A percentile compares a stretch with the other conserved stretches of the same genome.
Evolutionary conservation across 1,284 basidiomycete species (phyloP).

Genomic region (Gomphus bonarii): DNA sequence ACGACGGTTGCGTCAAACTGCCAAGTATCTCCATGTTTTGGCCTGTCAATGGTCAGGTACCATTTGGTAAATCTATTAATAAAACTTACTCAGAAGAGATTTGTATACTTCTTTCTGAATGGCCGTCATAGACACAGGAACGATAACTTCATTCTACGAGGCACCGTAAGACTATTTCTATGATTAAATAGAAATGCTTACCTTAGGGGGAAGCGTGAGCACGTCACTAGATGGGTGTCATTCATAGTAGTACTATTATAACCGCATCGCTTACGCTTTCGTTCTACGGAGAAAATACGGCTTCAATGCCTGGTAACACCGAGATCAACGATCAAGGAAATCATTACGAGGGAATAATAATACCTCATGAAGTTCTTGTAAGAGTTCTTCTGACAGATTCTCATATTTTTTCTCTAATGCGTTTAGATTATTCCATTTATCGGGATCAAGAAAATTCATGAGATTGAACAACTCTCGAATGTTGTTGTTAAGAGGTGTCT

Average conservation of each 20-base stretch:
- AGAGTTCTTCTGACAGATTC: slow-evolving; percentile 66
- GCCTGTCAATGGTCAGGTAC: slow-evolving; percentile 29
- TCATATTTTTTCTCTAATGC: slow-evolving; percentile 62
- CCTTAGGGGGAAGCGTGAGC: slow-evolving; percentile 85
- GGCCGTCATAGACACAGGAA: slow-evolving; percentile 83
- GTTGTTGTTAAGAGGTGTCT: slow-evolving; percentile 97
- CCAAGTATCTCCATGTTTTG: slow-evolving; percentile 60
- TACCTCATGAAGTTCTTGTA: slow-evolving; percentile 67
- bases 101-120: slow-evolving; percentile 88
- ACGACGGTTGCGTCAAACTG: slow-evolving; percentile 36
- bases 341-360: neutral
- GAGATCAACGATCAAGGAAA: slow-evolving; percentile 12
- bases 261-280: slow-evolving; percentile 41
- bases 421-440: slow-evolving; percentile 66
- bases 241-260: neutral
- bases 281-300: slow-evolving; percentile 91
- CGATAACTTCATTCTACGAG: slow-evolving; percentile 74
- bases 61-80: neutral
- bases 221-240: slow-evolving; percentile 42
- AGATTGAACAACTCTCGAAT: slow-evolving; percentile 91
- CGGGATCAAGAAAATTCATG: slow-evolving; percentile 84
- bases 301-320: slow-evolving; percentile 38
- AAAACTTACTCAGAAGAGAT: slow-evolving; percentile 57
- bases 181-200: slow-evolving; percentile 21
- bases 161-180: slow-evolving; percentile 1